These are phyloP conservation scores for Fusarium pseudocircinatum DNA, from an alignment of 2,329 filamentous ascomycete genomes.

Conservation along the genomic window DNA sequence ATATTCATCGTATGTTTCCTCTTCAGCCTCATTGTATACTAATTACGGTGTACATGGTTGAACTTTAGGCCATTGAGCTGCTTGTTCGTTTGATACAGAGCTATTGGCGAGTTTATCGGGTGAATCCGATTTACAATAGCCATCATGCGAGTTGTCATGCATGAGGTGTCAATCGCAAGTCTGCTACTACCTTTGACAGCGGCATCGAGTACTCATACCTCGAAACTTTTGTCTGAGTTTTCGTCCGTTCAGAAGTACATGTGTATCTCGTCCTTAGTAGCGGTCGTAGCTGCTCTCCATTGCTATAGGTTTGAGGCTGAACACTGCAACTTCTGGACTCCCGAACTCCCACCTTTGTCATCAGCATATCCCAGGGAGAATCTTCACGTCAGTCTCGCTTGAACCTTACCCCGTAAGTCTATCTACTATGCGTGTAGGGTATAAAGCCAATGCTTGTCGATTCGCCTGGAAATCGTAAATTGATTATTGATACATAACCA, in stretches of 20 bases:
- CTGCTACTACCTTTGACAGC: background rate
- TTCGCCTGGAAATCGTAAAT: slow-evolving; percentile 3
- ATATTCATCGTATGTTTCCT: slow-evolving; percentile 38
- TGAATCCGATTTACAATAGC: slow-evolving; percentile 7
- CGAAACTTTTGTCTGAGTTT: background rate
- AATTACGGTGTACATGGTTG: background rate
- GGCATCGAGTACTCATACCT: background rate
- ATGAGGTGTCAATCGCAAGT: background rate
- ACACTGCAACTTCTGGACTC: background rate
- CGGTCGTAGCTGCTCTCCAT: background rate
- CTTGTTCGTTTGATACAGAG: slow-evolving; percentile 12
- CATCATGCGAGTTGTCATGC: background rate
- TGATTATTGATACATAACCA: background rate
- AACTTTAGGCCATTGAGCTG: background rate
- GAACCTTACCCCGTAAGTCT: background rate
- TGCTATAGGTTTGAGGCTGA: background rate
- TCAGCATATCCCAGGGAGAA: background rate
- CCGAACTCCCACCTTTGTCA: background rate
- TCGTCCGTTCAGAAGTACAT: background rate
- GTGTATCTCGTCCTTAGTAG: background rate
- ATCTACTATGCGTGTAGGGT: slow-evolving; percentile 8
- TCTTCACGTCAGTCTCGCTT: slow-evolving; percentile 8
- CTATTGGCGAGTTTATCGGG: slow-evolving; percentile 19
- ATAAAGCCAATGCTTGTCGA: background rate
- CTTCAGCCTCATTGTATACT: slow-evolving; percentile 20